phyloP scores from a whole-genome alignment of 768 basidiomycete species.

The Saitozyma sp. region DNA sequence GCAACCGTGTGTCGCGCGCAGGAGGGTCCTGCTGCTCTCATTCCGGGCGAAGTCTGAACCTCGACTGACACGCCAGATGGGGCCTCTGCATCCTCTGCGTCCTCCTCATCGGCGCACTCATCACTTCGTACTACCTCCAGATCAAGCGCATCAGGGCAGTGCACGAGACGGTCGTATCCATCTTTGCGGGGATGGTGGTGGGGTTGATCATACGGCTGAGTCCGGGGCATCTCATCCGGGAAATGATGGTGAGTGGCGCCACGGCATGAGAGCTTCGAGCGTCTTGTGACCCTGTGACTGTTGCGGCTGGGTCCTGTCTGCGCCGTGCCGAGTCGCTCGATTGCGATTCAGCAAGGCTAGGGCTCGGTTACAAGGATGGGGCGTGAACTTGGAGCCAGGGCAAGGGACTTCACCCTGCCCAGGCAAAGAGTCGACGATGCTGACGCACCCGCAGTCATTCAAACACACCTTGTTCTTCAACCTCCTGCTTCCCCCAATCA shows the following conservation, averaged over 20 bases:
- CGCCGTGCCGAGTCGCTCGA: too few relatives aligned
- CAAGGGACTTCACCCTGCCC: background rate
- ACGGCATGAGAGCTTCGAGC: slow-evolving; percentile 1
- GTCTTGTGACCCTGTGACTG: background rate
- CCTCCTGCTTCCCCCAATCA: slow-evolving; percentile 94
- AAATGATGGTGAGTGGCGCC: slow-evolving; percentile 81
- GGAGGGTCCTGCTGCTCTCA: background rate
- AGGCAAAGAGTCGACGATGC: background rate
- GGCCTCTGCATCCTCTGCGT: slow-evolving; percentile 57
- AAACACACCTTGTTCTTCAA: slow-evolving; percentile 98
- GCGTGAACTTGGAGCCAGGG: too few relatives aligned
- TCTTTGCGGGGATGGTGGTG: slow-evolving; percentile 91
- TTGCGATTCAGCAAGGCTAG: too few relatives aligned
- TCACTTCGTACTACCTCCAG: slow-evolving; percentile 97
- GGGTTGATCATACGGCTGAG: slow-evolving; percentile 85
- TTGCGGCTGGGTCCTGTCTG: too few relatives aligned
- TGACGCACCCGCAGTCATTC: slow-evolving; percentile 66
- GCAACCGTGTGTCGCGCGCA: background rate
- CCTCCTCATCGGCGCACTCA: slow-evolving; percentile 88
- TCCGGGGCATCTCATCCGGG: slow-evolving; percentile 89
- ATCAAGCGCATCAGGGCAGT: slow-evolving; percentile 92
- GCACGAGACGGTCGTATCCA: slow-evolving; percentile 93
- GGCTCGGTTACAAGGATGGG: too few relatives aligned
- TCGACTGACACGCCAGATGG: slow-evolving; percentile 33
- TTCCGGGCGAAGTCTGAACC: background rate